Percentiles rank a stretch among this genome's conserved stretches.
Evolutionary conservation across 2,329 filamentous ascomycete genomes (phyloP).

Genomic region (Cladophialophora carrionii): DNA sequence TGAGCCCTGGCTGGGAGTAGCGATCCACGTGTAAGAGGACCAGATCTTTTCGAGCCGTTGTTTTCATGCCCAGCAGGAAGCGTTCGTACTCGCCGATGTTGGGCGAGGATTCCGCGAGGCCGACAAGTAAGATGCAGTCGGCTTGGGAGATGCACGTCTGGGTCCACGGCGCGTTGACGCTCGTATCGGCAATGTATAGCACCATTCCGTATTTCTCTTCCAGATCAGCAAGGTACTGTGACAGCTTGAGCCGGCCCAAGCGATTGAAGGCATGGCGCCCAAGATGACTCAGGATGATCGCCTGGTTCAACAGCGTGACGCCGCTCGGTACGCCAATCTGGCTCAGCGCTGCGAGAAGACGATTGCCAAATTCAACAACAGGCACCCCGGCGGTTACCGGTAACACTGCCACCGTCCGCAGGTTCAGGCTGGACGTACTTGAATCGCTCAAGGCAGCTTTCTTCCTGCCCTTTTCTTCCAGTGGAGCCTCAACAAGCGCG

Average conservation of each 20-base stretch:
- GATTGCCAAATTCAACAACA: constrained; percentile 90
- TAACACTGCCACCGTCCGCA: constrained; percentile 88
- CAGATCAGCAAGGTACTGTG: constrained; percentile 92
- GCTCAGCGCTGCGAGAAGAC: constrained; percentile 80
- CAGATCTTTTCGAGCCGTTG: constrained; percentile 88
- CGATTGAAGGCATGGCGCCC: constrained; percentile 95
- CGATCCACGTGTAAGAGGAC: constrained; percentile 87
- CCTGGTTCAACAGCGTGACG: constrained; percentile 88
- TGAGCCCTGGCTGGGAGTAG: constrained; percentile 82
- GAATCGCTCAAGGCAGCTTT: constrained; percentile 48
- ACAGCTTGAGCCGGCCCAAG: constrained; percentile 94
- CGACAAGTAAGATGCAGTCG: constrained; percentile 92
- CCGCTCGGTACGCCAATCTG: constrained; percentile 90
- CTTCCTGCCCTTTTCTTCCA: constrained; percentile 62
- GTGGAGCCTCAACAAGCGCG: constrained; percentile 78
- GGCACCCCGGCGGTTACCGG: constrained; percentile 90
- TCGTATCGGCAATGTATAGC: constrained; percentile 94
- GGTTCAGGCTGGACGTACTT: constrained; percentile 79
- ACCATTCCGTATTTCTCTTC: constrained; percentile 97
- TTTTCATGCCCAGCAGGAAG: constrained; percentile 95
- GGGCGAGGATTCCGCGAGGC: constrained; percentile 84
- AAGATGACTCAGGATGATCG: constrained; percentile 89
- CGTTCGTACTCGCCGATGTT: constrained; percentile 94
- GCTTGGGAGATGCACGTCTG: constrained; percentile 97
- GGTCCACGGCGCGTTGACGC: constrained; percentile 96